phyloP scores from a whole-genome alignment of 768 basidiomycete species.

The Sarcomyxa edulis region DNA sequence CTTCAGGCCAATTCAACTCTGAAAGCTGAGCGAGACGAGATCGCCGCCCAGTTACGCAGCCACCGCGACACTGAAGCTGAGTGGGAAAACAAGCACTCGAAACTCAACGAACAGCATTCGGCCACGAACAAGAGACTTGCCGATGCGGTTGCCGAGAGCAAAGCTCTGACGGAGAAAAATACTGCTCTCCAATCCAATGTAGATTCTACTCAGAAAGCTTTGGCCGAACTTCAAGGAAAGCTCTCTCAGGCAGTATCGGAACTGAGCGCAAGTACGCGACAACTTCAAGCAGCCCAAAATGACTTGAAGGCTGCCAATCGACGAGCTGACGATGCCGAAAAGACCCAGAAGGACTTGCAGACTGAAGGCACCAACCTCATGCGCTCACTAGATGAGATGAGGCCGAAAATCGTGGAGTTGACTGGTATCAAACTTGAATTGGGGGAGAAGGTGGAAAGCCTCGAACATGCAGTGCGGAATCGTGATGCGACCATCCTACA shows the following conservation, averaged over 20 bases:
- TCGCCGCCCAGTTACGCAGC: constrained; percentile 42
- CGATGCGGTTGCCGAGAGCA: constrained; percentile 38
- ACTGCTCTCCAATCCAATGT: constrained; percentile 42
- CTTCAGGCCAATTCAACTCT: constrained; percentile 48
- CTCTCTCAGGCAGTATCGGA: constrained; percentile 52
- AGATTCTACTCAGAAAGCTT: constrained; percentile 36
- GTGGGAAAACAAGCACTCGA: constrained; percentile 42
- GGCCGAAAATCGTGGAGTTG: constrained; percentile 78
- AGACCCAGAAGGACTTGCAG: constrained; percentile 66
- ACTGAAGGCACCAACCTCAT: constrained; percentile 73
- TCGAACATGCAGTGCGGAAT: constrained; percentile 49
- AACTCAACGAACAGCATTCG: constrained; percentile 35
- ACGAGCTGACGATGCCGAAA: constrained; percentile 73
- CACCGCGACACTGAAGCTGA: constrained; percentile 38
- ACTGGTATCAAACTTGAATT: constrained; percentile 68
- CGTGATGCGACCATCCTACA: constrained; percentile 55
- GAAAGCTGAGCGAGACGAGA: constrained; percentile 55
- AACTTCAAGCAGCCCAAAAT: constrained; percentile 55
- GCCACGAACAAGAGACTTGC: constrained; percentile 37
- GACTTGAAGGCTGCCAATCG: constrained; percentile 61
- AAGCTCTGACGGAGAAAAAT: constrained; percentile 44
- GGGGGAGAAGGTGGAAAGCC: constrained; percentile 52
- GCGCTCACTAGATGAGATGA: constrained; percentile 81
- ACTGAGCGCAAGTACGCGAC: constrained; percentile 45
- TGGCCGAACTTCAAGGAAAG: constrained; percentile 54